These are phyloP conservation scores for Hyaloscypha finlandica DNA, from an alignment of 495 filamentous ascomycete species.

Conservation along the genomic window DNA sequence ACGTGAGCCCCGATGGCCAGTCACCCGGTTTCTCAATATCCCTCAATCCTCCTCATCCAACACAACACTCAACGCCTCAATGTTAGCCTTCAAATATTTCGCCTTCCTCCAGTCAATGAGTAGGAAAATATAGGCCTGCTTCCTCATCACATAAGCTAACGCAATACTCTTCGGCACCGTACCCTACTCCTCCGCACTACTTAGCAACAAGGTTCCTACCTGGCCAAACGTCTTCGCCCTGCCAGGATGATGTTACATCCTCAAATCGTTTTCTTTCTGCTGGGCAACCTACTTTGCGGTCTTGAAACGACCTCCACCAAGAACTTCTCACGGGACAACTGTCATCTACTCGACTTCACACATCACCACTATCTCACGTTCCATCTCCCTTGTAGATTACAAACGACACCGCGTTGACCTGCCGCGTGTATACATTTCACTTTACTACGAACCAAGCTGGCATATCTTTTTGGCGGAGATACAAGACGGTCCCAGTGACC, in stretches of 20 bases:
- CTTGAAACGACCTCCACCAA: slow-evolving; percentile 63
- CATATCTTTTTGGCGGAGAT: slow-evolving; percentile 66
- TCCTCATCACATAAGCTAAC: slow-evolving; percentile 70
- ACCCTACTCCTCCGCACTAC: slow-evolving; percentile 52
- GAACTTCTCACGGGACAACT: slow-evolving; percentile 59
- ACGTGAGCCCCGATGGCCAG: too few species aligned
- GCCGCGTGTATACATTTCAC: slow-evolving; percentile 65
- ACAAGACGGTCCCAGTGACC: slow-evolving; percentile 63
- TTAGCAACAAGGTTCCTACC: slow-evolving; percentile 52
- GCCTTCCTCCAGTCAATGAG: slow-evolving; percentile 64
- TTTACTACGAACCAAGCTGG: slow-evolving; percentile 70
- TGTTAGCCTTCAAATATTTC: slow-evolving; percentile 63
- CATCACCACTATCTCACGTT: slow-evolving; percentile 74
- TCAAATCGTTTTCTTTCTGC: slow-evolving; percentile 30
- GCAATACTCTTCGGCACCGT: slow-evolving; percentile 58
- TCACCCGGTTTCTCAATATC: slow-evolving; percentile 58
- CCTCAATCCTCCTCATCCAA: slow-evolving; percentile 60
- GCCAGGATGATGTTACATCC: neutral
- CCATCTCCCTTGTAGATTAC: slow-evolving; percentile 70
- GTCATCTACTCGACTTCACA: slow-evolving; percentile 64
- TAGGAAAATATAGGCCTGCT: slow-evolving; percentile 73
- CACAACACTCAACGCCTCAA: slow-evolving; percentile 59
- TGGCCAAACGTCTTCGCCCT: slow-evolving; percentile 38
- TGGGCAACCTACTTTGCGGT: slow-evolving; percentile 40
- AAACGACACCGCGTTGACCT: slow-evolving; percentile 61